phyloP scores from a whole-genome alignment of 148 eudicot species.

The Dysphania ambrosioides region DNA sequence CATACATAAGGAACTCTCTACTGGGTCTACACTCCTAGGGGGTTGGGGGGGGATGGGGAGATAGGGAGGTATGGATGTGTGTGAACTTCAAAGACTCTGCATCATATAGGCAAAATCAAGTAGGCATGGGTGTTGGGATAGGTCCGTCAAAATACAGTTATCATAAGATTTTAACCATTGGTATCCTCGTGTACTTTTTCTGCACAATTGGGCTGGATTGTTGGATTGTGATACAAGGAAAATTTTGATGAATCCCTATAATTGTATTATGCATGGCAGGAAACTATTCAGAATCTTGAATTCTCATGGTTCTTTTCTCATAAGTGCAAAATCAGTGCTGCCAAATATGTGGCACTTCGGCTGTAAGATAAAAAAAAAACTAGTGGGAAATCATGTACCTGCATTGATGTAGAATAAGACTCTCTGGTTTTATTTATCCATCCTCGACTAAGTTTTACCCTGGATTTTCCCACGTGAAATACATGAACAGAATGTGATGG shows the following conservation, averaged over 20 bases:
- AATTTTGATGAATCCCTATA: not conserved
- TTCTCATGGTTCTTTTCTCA: not conserved
- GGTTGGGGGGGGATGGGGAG: too few relatives aligned
- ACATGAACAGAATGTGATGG: slow-evolving; percentile 82
- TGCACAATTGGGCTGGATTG: not conserved
- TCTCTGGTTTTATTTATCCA: slow-evolving; percentile 95
- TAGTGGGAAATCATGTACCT: slow-evolving; percentile 43
- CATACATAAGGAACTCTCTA: not conserved
- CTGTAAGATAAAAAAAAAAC: not conserved
- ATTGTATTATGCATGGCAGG: not conserved
- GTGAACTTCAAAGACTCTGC: not conserved
- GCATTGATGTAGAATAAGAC: slow-evolving; percentile 78
- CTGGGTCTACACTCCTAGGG: too few relatives aligned
- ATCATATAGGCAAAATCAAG: not conserved
- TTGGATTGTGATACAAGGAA: not conserved
- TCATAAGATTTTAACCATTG: not conserved
- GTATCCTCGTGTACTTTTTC: not conserved
- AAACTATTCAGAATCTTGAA: not conserved
- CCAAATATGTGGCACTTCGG: not conserved
- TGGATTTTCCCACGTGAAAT: slow-evolving; percentile 78
- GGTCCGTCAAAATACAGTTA: not conserved
- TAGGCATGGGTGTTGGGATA: not conserved
- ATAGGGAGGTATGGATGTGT: too few relatives aligned
- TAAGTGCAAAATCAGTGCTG: not conserved
- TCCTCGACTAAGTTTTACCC: slow-evolving; percentile 81